A percentile compares a stretch with the other conserved stretches of the same genome.
Conservation (phyloP, 2,329 filamentous ascomycete genomes). For the Venturiaceae sp. region DNA sequence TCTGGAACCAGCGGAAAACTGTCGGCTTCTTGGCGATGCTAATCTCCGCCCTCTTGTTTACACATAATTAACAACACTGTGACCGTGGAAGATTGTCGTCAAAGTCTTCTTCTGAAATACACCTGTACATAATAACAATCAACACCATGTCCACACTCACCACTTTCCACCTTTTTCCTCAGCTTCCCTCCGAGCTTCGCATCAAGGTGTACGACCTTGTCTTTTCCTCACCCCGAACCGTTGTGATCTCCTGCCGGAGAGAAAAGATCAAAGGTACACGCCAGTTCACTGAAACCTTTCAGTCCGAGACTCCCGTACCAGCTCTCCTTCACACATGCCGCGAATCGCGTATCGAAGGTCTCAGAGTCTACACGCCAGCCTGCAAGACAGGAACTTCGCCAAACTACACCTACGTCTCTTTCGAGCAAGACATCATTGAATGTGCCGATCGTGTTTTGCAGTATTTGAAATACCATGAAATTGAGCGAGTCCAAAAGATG, state of each 20-base stretch:
- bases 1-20: background rate
- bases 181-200: background rate
- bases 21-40: no score
- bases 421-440: background rate
- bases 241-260: background rate
- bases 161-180: background rate
- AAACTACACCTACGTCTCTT: background rate
- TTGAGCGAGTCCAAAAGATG: background rate
- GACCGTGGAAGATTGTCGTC: no score
- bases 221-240: background rate
- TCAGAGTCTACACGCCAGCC: background rate
- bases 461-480: background rate
- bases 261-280: background rate
- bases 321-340: background rate
- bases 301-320: background rate
- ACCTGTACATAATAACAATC: no score
- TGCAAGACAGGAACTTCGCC: background rate
- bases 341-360: background rate
- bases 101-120: no score
- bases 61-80: no score
- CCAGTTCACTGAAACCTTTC: background rate
- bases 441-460: background rate
- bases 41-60: no score
- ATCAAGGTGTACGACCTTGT: background rate
- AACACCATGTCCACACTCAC: background rate